Evolutionary conservation across 441 rosid genomes (phyloP).

Genomic region (Cnidoscolus chayamansa): DNA sequence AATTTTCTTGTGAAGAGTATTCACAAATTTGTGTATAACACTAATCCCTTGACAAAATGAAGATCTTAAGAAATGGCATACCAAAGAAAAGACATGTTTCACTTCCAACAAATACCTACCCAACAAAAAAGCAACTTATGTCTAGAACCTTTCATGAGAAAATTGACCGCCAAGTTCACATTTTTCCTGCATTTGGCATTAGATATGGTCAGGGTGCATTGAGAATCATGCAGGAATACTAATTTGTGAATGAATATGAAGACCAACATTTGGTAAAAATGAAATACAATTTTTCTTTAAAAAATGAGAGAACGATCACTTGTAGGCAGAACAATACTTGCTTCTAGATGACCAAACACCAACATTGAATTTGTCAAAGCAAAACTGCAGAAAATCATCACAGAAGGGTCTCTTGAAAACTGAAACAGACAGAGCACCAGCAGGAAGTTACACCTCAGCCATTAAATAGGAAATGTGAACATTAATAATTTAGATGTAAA

Average conservation of each 20-base stretch:
- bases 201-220: conserved; percentile 12
- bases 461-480: neutral
- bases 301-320: conserved; percentile 11
- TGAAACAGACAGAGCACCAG: conserved; percentile 27
- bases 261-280: neutral
- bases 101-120: conserved; percentile 42
- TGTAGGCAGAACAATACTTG: conserved; percentile 32
- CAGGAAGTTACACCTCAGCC: conserved; percentile 5
- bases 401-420: conserved; percentile 82
- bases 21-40: neutral
- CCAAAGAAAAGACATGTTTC: neutral
- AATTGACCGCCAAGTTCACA: conserved; percentile 46
- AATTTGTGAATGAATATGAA: neutral
- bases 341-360: conserved; percentile 87
- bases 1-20: neutral
- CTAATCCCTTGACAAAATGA: neutral
- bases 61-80: neutral
- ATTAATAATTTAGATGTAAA: neutral
- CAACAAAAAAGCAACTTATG: conserved; percentile 71
- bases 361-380: conserved; percentile 80
- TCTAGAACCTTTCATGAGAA: conserved; percentile 60
- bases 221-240: conserved; percentile 2
- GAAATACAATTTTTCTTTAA: neutral
- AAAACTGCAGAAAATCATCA: conserved; percentile 64
- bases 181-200: conserved; percentile 49